Evolutionary conservation across 176 grass and related monocot species (phyloP), one percentile per base, ranked within the genome.

Genomic region (Cocos nucifera): DNA sequence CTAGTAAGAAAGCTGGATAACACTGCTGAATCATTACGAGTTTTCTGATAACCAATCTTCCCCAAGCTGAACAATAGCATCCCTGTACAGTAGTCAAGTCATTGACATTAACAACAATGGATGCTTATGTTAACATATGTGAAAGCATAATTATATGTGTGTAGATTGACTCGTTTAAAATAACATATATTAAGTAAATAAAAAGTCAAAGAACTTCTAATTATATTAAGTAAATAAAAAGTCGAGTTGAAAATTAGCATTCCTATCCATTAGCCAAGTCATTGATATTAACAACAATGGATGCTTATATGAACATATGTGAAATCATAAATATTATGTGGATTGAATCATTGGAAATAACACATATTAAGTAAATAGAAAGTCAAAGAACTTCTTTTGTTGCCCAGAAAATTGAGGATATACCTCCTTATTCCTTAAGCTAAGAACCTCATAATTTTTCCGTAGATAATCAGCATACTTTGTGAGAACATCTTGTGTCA

Each of bases 381-480:
- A 22, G 2, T 5, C 6, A 44, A 26, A 22, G 53, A 66, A 20
- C 62, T 32, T 55, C 21, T 29, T 20, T 25, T 55, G 17, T 16
- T 39, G 4, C 52, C 3, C 20, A 49, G 55, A 64, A 50, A 21
- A 49, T 27, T 60, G 7, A 5, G 29, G 24, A 67, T 15, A 30
- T 77, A 97, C 92, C 92, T 87, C 54, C 59, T 85, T 51, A 97
- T 87, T 87, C 54, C 59, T 85, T 51, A 97, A 61, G 54, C 84
- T 91, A 58, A 97, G 85, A 75, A 97, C 87, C 82, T 88, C 21
- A 17, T 91, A 91, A 44, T 88, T 97, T 71, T 76, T 90, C 17
- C 83, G 59, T 66, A 97, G 58, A 57, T 88, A 98, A 83, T 92
- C 93, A 65, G 87, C 84, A 71, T 98, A 74, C 35, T 88, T 87